Base-by-base conservation (phyloP, 2,329 filamentous ascomycete species). In the Fusarium sp. region DNA sequence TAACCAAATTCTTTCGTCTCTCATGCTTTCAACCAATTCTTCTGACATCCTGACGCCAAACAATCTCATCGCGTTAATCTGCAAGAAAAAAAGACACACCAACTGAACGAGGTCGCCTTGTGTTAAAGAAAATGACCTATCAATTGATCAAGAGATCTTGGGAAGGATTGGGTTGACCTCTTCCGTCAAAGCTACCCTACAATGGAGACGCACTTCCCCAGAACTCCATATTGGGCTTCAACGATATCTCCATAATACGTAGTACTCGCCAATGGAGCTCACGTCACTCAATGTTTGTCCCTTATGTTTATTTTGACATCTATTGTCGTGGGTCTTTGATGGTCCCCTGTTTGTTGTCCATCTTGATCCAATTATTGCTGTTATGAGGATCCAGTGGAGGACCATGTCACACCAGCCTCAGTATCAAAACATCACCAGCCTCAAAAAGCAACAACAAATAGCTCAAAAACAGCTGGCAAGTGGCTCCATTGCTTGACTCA, bases 371-470 rank as follows among this genome's bases (percentile, higher is more conserved):
- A 38, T 38, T 1, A n/a, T 16, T 4, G 30, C 13, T 32, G 13
- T 32, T 32, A 5, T 32, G 13, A 32, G 7, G 13, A 3, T 32
- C 2, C 3, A 32, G 18, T 38, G 10, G 34, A 38, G 3, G 18
- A n/a, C 34, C 34, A n/a, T 38, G 34, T n/a, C 6, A 38, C 18
- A 12, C 5, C 48, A 27, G 9, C n/a, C 44, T 40, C 6, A 44
- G 7, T 12, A 8, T 40, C 24, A 41, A 27, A 20, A 52, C 7
- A 61, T 44, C 24, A 24, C n/a, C 27, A 61, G 58, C 56, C n/a
- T 60, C 24, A 32, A 44, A 20, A 48, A 46, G 45, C 29, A 52
- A 61, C 18, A 48, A 30, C 46, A 65, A 65, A 59, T 65, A 4
- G 41, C 15, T 20, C 41, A 45, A 8, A 18, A 20, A 51, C 24